Conservation (phyloP, 116 monocot genomes). For the Zostera marina region DNA sequence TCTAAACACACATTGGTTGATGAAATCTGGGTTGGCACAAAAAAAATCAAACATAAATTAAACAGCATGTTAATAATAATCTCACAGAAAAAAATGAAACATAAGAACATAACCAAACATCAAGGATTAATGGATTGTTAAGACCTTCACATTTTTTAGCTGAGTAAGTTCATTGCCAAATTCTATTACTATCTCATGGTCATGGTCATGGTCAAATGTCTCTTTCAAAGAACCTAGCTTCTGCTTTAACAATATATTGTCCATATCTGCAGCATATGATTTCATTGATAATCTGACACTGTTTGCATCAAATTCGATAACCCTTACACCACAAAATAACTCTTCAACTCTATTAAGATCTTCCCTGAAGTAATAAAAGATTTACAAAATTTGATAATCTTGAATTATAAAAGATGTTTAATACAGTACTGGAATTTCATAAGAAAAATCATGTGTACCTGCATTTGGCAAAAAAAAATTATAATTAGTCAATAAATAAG, state of each 20-base stretch:
- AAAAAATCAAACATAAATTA: neutral
- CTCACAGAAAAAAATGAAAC: neutral
- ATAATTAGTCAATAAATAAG: too few species aligned
- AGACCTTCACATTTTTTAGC: conserved; percentile 5
- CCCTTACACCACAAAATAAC: conserved; percentile 5
- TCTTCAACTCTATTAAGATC: neutral
- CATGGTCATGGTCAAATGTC: neutral
- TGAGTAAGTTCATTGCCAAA: neutral
- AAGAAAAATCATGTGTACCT: neutral
- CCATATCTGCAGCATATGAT: neutral
- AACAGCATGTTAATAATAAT: neutral
- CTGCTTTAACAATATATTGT: neutral
- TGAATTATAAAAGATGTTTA: neutral
- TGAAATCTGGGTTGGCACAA: conserved; percentile 1
- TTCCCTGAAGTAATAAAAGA: conserved; percentile 1
- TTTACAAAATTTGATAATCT: neutral
- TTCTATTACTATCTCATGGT: conserved; percentile 4
- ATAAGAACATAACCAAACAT: neutral
- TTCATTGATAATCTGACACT: neutral
- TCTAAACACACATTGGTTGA: conserved; percentile 1
- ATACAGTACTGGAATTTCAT: neutral
- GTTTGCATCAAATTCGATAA: conserved; percentile 1
- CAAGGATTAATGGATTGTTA: too few species aligned
- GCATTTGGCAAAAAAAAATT: too few species aligned
- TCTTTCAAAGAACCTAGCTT: conserved; percentile 1